Evolutionary conservation across 768 basidiomycete genomes (phyloP).

Genomic region (Collybiopsis luxurians): DNA sequence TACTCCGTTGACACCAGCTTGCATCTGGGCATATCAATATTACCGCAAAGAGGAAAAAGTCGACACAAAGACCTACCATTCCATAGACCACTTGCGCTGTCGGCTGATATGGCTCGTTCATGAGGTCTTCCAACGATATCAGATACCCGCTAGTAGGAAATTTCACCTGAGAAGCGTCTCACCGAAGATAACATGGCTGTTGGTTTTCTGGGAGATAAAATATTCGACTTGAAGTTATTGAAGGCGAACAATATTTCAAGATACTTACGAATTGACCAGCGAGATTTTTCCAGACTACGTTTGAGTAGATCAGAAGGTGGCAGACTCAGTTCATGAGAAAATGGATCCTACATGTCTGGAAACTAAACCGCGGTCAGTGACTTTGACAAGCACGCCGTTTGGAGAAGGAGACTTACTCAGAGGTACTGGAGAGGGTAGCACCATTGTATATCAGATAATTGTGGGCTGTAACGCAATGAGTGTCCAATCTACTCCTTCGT

Average conservation of each 20-base stretch:
- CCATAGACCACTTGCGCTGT: slow-evolving; percentile 44
- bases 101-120: slow-evolving; percentile 63
- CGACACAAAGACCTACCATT: slow-evolving; percentile 28
- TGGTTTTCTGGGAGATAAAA: slow-evolving; percentile 21
- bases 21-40: too few species aligned
- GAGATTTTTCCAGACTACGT: slow-evolving; percentile 55
- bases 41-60: too few species aligned
- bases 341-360: slow-evolving; percentile 42
- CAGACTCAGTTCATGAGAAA: not conserved
- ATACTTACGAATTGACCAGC: slow-evolving; percentile 50
- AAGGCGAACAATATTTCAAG: not conserved
- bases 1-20: slow-evolving; percentile 67
- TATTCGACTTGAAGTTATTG: not conserved
- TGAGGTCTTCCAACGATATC: slow-evolving; percentile 32
- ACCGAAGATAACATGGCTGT: slow-evolving; percentile 58
- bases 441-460: slow-evolving; percentile 62
- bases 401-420: slow-evolving; percentile 32
- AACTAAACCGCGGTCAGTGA: slow-evolving; percentile 24
- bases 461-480: slow-evolving; percentile 37
- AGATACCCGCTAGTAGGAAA: not conserved
- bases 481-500: not conserved
- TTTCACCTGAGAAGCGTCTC: not conserved
- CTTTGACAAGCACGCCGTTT: not conserved
- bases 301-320: not conserved
- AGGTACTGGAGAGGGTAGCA: slow-evolving; percentile 44